A percentile compares a stretch with the other conserved stretches of the same genome.
These are phyloP conservation scores for Colletotrichum cereale DNA, from an alignment of 2,329 filamentous ascomycete species.

Conservation along the genomic window DNA sequence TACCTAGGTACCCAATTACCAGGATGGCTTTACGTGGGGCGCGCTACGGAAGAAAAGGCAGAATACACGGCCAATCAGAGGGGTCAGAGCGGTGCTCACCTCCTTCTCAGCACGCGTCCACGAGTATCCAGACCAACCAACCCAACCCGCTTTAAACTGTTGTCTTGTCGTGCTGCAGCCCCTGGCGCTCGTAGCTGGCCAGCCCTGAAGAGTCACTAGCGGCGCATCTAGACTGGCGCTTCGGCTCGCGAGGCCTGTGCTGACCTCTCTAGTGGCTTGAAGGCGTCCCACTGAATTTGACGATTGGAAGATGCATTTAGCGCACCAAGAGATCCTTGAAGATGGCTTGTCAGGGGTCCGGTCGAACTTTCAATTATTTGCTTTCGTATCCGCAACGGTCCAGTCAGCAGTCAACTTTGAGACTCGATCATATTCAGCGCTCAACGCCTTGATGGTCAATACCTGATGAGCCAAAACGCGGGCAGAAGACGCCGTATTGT, in stretches of 20 bases:
- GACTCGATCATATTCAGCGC: neutral
- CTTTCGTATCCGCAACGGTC: no score
- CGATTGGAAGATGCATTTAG: neutral
- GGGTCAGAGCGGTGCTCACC: conserved; percentile 22
- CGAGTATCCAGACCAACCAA: conserved; percentile 4
- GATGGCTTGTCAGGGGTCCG: conserved; percentile 7
- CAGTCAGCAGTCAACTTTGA: neutral
- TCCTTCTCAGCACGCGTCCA: neutral
- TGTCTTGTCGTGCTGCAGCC: conserved; percentile 4
- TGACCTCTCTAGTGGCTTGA: conserved; percentile 23
- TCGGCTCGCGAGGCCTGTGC: neutral
- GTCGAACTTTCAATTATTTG: neutral
- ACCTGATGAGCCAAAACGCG: neutral
- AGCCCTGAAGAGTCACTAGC: neutral
- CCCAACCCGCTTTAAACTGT: neutral
- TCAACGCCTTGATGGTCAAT: no score
- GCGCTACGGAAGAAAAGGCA: conserved; percentile 4
- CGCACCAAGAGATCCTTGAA: neutral
- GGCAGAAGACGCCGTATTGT: neutral
- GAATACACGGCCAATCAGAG: neutral
- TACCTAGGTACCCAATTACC: neutral
- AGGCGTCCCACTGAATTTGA: conserved; percentile 37
- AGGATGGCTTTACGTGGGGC: neutral
- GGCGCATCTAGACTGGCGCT: neutral
- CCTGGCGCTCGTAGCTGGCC: conserved; percentile 1